These are phyloP conservation scores for Halophytophthora polymorphica DNA, from an alignment of 352 stramenopile genomes.

Conservation along the genomic window DNA sequence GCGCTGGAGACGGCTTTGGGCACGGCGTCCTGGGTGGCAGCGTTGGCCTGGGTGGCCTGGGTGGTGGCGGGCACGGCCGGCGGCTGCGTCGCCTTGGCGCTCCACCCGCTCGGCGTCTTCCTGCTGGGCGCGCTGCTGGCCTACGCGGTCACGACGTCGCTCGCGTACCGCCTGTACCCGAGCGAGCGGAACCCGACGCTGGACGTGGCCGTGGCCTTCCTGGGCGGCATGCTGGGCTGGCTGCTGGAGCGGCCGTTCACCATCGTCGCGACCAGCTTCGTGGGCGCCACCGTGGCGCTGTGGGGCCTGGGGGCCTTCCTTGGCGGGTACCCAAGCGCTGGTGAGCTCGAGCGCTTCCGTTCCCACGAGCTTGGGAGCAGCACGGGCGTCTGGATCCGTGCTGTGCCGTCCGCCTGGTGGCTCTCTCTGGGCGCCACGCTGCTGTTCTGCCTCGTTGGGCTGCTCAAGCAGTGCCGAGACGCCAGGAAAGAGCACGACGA, in stretches of 20 bases:
- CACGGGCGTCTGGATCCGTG: slow-evolving; percentile 32
- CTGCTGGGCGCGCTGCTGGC: slow-evolving; percentile 36
- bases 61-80: slow-evolving; percentile 27
- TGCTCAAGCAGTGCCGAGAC: slow-evolving; percentile 28
- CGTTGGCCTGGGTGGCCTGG: slow-evolving; percentile 52
- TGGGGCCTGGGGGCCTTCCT: slow-evolving; percentile 74
- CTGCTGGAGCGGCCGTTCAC: slow-evolving; percentile 48
- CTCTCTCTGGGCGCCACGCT: slow-evolving; percentile 51
- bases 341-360: slow-evolving; percentile 50
- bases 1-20: slow-evolving; percentile 43
- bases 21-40: slow-evolving; percentile 37
- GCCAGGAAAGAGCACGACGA: slow-evolving; percentile 9
- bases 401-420: slow-evolving; percentile 60
- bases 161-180: slow-evolving; percentile 42
- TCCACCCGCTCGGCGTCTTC: slow-evolving; percentile 52
- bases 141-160: slow-evolving; percentile 38
- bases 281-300: slow-evolving; percentile 43
- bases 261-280: slow-evolving; percentile 61
- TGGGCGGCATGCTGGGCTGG: slow-evolving; percentile 48
- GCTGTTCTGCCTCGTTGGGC: slow-evolving; percentile 39
- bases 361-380: neutral
- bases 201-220: slow-evolving; percentile 32
- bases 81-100: slow-evolving; percentile 40
- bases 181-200: slow-evolving; percentile 21
- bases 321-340: slow-evolving; percentile 61